A percentile compares a stretch with the other conserved stretches of the same genome.
Conservation (phyloP, 495 filamentous ascomycete genomes). For the Penicillium odoratum region DNA sequence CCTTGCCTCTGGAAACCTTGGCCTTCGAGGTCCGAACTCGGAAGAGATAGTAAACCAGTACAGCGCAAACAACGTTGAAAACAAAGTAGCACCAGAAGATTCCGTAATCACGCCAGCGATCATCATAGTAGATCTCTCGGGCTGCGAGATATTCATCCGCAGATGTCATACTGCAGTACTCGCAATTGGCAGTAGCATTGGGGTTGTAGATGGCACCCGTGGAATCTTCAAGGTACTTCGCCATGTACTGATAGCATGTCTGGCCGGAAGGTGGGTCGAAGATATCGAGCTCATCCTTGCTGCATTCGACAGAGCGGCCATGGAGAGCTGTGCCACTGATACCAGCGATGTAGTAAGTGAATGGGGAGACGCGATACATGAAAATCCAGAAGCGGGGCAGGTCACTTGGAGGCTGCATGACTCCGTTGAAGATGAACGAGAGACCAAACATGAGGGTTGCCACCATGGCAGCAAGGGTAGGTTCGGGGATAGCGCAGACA, state of each 20-base stretch:
- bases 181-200: constrained; percentile 51
- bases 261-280: constrained; percentile 51
- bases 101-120: constrained; percentile 70
- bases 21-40: constrained; percentile 45
- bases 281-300: constrained; percentile 50
- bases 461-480: constrained; percentile 53
- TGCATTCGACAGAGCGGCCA: constrained; percentile 54
- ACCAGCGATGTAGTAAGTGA: constrained; percentile 62
- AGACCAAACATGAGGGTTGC: constrained; percentile 57
- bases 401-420: constrained; percentile 57
- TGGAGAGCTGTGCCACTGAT: constrained; percentile 57
- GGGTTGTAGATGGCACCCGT: constrained; percentile 55
- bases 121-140: constrained; percentile 47
- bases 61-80: constrained; percentile 64
- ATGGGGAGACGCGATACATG: constrained; percentile 70
- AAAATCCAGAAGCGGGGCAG: constrained; percentile 74
- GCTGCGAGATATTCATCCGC: constrained; percentile 60
- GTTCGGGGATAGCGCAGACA: constrained; percentile 52
- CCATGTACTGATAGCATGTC: constrained; percentile 59
- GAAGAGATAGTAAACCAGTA: constrained; percentile 68
- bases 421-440: constrained; percentile 54
- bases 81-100: constrained; percentile 60
- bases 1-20: constrained; percentile 4
- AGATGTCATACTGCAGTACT: constrained; percentile 56
- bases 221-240: constrained; percentile 38